phyloP scores from a whole-genome alignment of 2,329 filamentous ascomycete species.

The Curvularia verruculosa region DNA sequence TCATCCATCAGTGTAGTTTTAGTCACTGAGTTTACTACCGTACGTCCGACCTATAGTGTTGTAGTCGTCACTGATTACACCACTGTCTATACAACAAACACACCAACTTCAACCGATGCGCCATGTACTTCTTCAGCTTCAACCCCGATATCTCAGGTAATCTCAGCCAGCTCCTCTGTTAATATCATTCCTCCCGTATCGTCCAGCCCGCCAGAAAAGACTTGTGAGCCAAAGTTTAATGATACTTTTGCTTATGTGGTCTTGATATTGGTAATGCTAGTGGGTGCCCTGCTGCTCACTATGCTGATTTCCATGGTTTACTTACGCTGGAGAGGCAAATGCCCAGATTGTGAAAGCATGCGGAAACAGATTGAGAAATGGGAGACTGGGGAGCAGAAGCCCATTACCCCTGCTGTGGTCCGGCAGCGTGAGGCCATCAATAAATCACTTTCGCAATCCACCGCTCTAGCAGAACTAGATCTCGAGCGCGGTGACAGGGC shows the following conservation, averaged over 20 bases:
- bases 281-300: conserved; percentile 4
- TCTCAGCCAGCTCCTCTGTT: background rate
- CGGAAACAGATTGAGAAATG: conserved; percentile 14
- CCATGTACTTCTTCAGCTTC: background rate
- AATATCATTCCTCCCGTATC: background rate
- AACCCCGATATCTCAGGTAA: background rate
- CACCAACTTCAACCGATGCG: background rate
- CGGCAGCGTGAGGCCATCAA: conserved; percentile 5
- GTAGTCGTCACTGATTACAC: conserved; percentile 10
- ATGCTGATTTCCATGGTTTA: conserved; percentile 13
- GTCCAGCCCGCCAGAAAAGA: background rate
- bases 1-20: background rate
- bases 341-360: conserved; percentile 10
- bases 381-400: conserved; percentile 16
- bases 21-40: conserved; percentile 7
- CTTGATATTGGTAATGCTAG: conserved; percentile 2
- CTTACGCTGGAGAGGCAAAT: conserved; percentile 13
- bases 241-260: conserved; percentile 8
- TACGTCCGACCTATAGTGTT: conserved; percentile 4
- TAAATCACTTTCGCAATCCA: background rate
- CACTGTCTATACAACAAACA: conserved; percentile 5
- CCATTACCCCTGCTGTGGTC: conserved; percentile 15
- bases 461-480: conserved; percentile 1
- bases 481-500: conserved; percentile 1
- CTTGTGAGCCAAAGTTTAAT: conserved; percentile 2